Evolutionary conservation across 148 eudicot genomes (phyloP).

Genomic region (Cornus suecica): DNA sequence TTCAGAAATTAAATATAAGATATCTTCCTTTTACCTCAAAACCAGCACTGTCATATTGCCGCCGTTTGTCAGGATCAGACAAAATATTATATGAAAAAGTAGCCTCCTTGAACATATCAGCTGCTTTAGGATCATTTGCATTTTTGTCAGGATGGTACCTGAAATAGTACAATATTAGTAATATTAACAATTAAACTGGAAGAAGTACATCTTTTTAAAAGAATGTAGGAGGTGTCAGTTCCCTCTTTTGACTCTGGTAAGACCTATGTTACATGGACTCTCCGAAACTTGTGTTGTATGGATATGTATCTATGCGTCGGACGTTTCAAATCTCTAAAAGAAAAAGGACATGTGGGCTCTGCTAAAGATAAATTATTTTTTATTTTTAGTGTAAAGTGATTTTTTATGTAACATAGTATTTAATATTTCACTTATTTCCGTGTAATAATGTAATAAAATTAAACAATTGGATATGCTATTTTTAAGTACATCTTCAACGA

Average conservation of each 20-base stretch:
- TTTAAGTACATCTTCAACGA: too few species aligned
- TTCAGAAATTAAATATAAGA: not conserved
- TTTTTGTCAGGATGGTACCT: conserved; percentile 99
- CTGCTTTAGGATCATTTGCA: conserved; percentile 90
- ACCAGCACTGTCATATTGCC: conserved; percentile 91
- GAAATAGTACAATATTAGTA: conserved; percentile 20
- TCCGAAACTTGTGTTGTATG: too few species aligned
- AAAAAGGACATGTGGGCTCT: too few species aligned
- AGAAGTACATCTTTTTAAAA: not conserved
- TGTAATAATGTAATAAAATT: too few species aligned
- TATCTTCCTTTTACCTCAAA: conserved; percentile 62
- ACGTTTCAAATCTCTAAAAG: too few species aligned
- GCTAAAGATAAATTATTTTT: too few species aligned
- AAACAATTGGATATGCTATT: too few species aligned
- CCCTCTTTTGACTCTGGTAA: not conserved
- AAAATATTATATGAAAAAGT: conserved; percentile 89
- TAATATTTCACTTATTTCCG: too few species aligned
- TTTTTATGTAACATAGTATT: too few species aligned
- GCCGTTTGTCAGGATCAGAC: conserved; percentile 93
- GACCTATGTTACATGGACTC: too few species aligned
- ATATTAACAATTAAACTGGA: not conserved
- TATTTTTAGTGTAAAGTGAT: too few species aligned
- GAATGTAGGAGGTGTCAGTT: not conserved
- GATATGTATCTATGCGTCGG: too few species aligned
- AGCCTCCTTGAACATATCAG: conserved; percentile 89